Evolutionary conservation across 352 stramenopile genomes (phyloP).

Genomic region (Phytophthora aleatoria): DNA sequence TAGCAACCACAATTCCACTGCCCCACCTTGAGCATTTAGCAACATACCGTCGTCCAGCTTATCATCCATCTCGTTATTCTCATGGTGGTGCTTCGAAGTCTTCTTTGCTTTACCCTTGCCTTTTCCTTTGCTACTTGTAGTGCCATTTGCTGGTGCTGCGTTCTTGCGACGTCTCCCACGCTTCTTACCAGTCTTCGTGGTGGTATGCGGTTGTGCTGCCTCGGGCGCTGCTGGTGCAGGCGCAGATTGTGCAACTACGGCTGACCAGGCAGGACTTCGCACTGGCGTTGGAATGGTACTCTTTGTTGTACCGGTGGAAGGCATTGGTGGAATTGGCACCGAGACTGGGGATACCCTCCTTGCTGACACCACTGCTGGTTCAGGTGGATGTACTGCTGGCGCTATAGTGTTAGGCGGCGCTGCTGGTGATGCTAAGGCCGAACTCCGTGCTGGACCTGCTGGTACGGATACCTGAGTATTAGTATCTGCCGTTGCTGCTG

Average conservation of each 20-base stretch:
- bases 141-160: background rate
- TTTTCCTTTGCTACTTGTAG: conserved; percentile 18
- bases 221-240: conserved; percentile 3
- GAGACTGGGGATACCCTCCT: background rate
- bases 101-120: conserved; percentile 31
- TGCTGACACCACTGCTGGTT: background rate
- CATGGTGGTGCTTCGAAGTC: background rate
- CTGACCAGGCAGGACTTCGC: conserved; percentile 5
- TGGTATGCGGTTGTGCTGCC: conserved; percentile 1
- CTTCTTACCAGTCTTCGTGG: conserved; percentile 36
- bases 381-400: conserved; percentile 2
- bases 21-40: background rate
- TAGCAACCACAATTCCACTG: conserved; percentile 3
- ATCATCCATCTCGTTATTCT: conserved; percentile 7
- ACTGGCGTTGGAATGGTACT: background rate
- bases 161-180: conserved; percentile 28
- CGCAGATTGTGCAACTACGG: conserved; percentile 2
- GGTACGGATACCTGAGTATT: background rate
- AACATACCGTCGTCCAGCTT: conserved; percentile 22
- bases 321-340: conserved; percentile 4
- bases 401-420: background rate
- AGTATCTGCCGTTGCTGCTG: background rate
- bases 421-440: background rate
- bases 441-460: background rate
- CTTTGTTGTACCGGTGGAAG: conserved; percentile 5